Percentiles rank a stretch among this genome's conserved stretches.
Evolutionary conservation across 441 rosid genomes (phyloP).

Genomic region (Metrosideros polymorpha): DNA sequence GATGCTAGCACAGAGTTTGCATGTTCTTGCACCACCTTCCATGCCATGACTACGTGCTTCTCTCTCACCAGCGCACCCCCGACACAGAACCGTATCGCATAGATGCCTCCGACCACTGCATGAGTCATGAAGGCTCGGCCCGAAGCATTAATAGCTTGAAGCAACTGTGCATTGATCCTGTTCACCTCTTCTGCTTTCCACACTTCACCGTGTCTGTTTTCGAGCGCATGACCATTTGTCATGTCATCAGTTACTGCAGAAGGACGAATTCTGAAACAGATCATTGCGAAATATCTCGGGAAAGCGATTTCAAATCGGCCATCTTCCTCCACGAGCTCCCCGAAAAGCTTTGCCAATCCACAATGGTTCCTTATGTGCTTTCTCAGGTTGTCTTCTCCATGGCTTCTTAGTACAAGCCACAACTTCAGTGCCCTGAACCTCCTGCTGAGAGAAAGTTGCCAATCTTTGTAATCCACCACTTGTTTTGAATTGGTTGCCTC

Average conservation of each 20-base stretch:
- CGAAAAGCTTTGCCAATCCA: background rate
- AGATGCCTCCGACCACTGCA: constrained; percentile 17
- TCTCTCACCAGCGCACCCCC: constrained; percentile 18
- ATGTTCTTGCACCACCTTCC: constrained; percentile 21
- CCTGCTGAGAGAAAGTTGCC: background rate
- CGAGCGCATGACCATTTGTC: background rate
- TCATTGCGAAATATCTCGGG: background rate
- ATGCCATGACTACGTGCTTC: constrained; percentile 24
- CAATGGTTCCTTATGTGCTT: background rate
- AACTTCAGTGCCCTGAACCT: background rate
- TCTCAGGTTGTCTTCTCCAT: background rate
- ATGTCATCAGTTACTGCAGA: background rate
- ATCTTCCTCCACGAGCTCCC: background rate
- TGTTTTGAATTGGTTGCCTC: constrained; percentile 12
- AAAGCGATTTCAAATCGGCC: background rate
- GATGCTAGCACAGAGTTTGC: background rate
- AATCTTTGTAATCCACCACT: background rate
- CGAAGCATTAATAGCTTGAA: constrained; percentile 15
- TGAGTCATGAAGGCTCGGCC: constrained; percentile 34
- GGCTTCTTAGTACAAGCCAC: background rate
- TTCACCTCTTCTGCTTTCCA: background rate
- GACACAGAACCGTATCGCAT: constrained; percentile 23
- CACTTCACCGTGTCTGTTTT: background rate
- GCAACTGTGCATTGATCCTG: background rate
- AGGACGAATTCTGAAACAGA: background rate